Evolutionary conservation across 2,329 filamentous ascomycete genomes (phyloP).

Genomic region (Claviceps digitariae): DNA sequence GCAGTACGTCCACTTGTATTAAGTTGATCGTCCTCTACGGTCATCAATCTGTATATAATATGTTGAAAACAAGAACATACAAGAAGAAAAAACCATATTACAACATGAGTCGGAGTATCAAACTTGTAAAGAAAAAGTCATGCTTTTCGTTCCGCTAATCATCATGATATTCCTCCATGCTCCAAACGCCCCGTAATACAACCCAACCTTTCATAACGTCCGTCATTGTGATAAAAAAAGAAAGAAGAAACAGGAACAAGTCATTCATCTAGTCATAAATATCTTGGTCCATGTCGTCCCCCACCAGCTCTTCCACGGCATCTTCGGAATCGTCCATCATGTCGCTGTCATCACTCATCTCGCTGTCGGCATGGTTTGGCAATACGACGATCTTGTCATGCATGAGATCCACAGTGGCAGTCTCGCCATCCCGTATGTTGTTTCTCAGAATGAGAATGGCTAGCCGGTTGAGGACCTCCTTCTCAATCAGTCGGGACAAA

Average conservation of each 20-base stretch:
- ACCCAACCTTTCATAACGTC: not conserved
- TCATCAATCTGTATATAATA: not conserved
- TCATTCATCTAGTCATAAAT: constrained; percentile 25
- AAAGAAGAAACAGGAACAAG: not conserved
- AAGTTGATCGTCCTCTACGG: no score
- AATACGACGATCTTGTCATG: constrained; percentile 70
- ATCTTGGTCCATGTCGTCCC: constrained; percentile 48
- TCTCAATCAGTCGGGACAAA: constrained; percentile 80
- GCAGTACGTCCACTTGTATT: no score
- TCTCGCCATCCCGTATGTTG: constrained; percentile 73
- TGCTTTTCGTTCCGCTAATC: not conserved
- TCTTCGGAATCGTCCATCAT: constrained; percentile 63
- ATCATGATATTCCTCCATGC: not conserved
- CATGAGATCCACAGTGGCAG: constrained; percentile 63
- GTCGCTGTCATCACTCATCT: constrained; percentile 50
- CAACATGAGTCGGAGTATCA: not conserved
- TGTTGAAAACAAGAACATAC: not conserved
- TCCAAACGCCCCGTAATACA: not conserved
- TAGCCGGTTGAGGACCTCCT: constrained; percentile 87
- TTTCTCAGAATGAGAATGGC: constrained; percentile 84
- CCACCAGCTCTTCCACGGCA: constrained; percentile 53
- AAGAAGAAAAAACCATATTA: not conserved
- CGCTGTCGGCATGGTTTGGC: constrained; percentile 62
- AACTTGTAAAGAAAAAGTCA: not conserved
- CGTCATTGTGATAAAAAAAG: not conserved